Percentiles rank a stretch among this genome's conserved stretches.
Evolutionary conservation across 1,284 basidiomycete species (phyloP).

Genomic region (Sphaerobolus stellatus): DNA sequence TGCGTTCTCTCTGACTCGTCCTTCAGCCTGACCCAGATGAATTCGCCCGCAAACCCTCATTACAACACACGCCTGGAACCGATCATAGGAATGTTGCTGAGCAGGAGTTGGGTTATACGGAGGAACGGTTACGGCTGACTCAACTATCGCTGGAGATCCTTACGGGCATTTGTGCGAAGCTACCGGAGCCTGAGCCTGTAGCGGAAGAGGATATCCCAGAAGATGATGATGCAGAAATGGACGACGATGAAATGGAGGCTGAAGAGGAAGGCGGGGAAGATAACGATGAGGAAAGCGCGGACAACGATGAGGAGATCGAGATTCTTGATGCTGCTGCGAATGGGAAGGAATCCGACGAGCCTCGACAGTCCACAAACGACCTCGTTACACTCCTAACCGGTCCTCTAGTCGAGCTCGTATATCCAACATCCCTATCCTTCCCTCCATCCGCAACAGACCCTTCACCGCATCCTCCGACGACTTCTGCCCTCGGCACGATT

Average conservation of each 20-base stretch:
- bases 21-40: slow-evolving; percentile 7
- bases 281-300: slow-evolving; percentile 35
- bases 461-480: slow-evolving; percentile 81
- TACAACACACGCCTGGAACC: slow-evolving; percentile 61
- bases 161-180: slow-evolving; percentile 82
- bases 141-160: slow-evolving; percentile 83
- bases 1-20: too few species aligned
- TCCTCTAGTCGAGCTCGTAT: slow-evolving; percentile 65
- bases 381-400: slow-evolving; percentile 49
- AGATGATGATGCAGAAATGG: slow-evolving; percentile 30
- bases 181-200: slow-evolving; percentile 66
- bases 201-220: slow-evolving; percentile 21
- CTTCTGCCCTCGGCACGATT: slow-evolving; percentile 75
- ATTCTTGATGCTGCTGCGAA: slow-evolving; percentile 34
- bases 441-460: slow-evolving; percentile 59
- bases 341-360: slow-evolving; percentile 20
- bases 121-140: slow-evolving; percentile 69
- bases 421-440: slow-evolving; percentile 77
- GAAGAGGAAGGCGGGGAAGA: slow-evolving; percentile 35
- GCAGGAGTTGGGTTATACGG: slow-evolving; percentile 70
- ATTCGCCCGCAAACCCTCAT: slow-evolving; percentile 37
- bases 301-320: slow-evolving; percentile 36
- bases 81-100: slow-evolving; percentile 74
- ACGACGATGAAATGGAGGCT: slow-evolving; percentile 36
- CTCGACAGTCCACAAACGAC: slow-evolving; percentile 8